Percentiles rank a stretch among this genome's conserved stretches.
Evolutionary conservation across 2,329 filamentous ascomycete genomes (phyloP).

Genomic region (Phyllosticta citriasiana): DNA sequence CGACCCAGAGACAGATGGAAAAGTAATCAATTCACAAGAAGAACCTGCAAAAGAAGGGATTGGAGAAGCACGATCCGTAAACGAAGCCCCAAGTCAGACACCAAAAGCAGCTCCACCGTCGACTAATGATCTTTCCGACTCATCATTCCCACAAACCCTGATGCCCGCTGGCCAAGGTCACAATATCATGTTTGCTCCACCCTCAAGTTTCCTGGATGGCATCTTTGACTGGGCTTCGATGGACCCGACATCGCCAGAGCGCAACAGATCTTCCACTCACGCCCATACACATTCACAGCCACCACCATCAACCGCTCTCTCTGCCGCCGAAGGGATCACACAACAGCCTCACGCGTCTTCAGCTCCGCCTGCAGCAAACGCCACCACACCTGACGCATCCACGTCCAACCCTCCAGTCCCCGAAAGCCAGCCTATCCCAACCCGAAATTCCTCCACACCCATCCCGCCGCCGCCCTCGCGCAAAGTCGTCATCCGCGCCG

Average conservation of each 20-base stretch:
- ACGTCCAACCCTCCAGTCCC: constrained; percentile 22
- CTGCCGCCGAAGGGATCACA: background rate
- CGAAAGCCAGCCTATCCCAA: constrained; percentile 23
- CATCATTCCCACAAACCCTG: background rate
- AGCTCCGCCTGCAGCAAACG: background rate
- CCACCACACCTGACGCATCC: background rate
- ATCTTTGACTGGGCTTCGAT: constrained; percentile 26
- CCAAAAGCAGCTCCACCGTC: background rate
- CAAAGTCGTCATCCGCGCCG: constrained; percentile 39
- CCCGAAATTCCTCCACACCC: constrained; percentile 19
- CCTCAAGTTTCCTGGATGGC: constrained; percentile 25
- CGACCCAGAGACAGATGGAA: background rate
- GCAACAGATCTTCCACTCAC: background rate
- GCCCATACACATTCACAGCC: constrained; percentile 9
- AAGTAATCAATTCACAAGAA: background rate
- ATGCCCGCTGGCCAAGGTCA: constrained; percentile 3
- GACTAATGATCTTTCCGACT: background rate
- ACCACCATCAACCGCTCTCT: constrained; percentile 15
- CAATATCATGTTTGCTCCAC: constrained; percentile 26
- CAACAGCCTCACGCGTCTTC: background rate
- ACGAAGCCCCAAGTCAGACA: background rate
- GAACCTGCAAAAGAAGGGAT: background rate
- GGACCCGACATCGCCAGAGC: constrained; percentile 11
- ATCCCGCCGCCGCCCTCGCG: constrained; percentile 20
- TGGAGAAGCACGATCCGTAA: background rate